Conservation (phyloP, 192 early-diverging fungal genomes). For the Backusella westeae region DNA sequence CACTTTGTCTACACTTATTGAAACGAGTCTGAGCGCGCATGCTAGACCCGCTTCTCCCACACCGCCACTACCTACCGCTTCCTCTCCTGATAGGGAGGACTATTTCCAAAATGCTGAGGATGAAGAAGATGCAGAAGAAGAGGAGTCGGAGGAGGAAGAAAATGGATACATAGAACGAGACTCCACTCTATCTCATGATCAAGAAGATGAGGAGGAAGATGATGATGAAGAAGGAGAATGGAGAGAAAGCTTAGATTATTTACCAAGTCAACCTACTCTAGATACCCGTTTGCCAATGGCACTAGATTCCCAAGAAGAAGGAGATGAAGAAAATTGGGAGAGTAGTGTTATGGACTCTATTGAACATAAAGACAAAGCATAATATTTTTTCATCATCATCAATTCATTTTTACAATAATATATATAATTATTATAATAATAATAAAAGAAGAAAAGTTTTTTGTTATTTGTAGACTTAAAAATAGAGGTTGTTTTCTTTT, state of each 20-base stretch:
- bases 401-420: neutral
- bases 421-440: neutral
- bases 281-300: slow-evolving; percentile 10
- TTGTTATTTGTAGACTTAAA: neutral
- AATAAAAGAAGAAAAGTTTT: neutral
- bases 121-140: neutral
- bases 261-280: neutral
- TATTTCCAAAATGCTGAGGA: neutral
- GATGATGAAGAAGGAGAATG: neutral
- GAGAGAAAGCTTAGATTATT: slow-evolving; percentile 9
- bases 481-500: neutral
- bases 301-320: neutral
- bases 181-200: neutral
- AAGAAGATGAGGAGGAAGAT: neutral
- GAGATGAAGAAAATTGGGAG: slow-evolving; percentile 1
- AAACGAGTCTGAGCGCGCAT: neutral
- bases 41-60: neutral
- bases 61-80: slow-evolving; percentile 1
- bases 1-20: slow-evolving; percentile 1
- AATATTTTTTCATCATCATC: neutral
- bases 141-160: neutral
- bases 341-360: neutral
- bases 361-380: neutral
- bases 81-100: neutral
- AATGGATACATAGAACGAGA: neutral